Evolutionary conservation across 345 rosid species (phyloP), one percentile per base, ranked within the genome.

Genomic region (Bruguiera gymnorhiza): DNA sequence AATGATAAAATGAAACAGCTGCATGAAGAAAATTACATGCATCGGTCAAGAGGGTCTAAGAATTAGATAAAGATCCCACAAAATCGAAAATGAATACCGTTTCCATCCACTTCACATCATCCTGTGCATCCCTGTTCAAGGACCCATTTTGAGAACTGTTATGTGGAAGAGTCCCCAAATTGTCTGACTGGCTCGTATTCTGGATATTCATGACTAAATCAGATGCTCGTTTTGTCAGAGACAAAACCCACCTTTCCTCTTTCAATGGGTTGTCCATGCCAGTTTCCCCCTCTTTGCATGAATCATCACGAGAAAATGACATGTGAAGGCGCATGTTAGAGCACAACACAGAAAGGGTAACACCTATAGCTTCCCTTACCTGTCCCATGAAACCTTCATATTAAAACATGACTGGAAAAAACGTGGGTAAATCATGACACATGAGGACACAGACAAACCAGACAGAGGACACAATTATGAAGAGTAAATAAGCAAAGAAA

Each of bases 21-120:
- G 74, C 75, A 68, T 7, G 71, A 51, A 36, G 68, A 20, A 69
- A 69, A 60, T 54, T 21, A n/a, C 51, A 70, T 59, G 6, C 20
- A 65, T 73, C 55, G 66, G 58, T 53, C 60, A 32, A 73, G 51
- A 29, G 20, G 37, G 6, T 68, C 27, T 67, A 61, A 75, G 10
- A 59, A 36, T 26, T 61, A 63, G 26, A 67, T 54, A 62, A 31
- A 26, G 30, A 55, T 32, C 46, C 34, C 13, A 37, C 48, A 65
- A 72, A 53, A 2, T 60, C 32, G 63, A 63, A 55, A 9, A 65
- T 74, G 54, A 72, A 69, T 92, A 95, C 99, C 91, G 97, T 87
- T 78, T 95, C 99, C 97, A 95, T 95, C 99, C 99, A 95, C 82
- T 89, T 92, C 73, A 88, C 87, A 73, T 95, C 96, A 67, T 88